A percentile compares a stretch with the other conserved stretches of the same genome.
phyloP scores from a whole-genome alignment of 192 early-diverging fungal species.

The Dimargaris cristalligena region DNA sequence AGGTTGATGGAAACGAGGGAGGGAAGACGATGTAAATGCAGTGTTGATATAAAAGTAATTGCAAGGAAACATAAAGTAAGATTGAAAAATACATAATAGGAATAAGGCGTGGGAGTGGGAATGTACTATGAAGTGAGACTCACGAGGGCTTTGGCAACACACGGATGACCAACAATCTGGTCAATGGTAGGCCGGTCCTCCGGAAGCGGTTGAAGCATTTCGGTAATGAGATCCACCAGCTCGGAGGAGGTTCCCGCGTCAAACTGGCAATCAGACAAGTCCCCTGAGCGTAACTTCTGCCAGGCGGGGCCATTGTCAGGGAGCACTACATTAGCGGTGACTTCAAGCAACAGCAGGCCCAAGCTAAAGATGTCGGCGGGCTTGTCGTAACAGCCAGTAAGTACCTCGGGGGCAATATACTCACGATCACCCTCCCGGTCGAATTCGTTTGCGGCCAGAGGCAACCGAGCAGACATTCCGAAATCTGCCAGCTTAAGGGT shows the following conservation, averaged over 20 bases:
- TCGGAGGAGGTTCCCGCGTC: slow-evolving; percentile 27
- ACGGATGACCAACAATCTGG: slow-evolving; percentile 32
- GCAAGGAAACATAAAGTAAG: no score
- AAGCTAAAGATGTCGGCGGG: slow-evolving; percentile 87
- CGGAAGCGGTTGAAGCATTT: slow-evolving; percentile 46
- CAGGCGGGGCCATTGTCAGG: slow-evolving; percentile 80
- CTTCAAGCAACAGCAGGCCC: slow-evolving; percentile 78
- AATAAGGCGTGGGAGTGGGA: no score
- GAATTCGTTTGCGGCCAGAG: slow-evolving; percentile 18
- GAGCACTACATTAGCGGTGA: slow-evolving; percentile 64
- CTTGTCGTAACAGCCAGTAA: slow-evolving; percentile 47
- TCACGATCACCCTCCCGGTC: slow-evolving; percentile 82
- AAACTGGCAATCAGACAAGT: slow-evolving; percentile 41
- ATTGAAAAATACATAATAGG: no score
- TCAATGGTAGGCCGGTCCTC: slow-evolving; percentile 34
- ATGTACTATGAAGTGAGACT: no score
- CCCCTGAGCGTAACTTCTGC: slow-evolving; percentile 65
- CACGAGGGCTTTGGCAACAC: slow-evolving; percentile 4
- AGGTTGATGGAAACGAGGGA: no score
- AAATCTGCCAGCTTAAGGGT: slow-evolving; percentile 80
- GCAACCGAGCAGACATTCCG: slow-evolving; percentile 49
- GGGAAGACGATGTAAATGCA: no score
- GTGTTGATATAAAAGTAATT: no score
- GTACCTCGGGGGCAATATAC: slow-evolving; percentile 81
- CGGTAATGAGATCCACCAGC: slow-evolving; percentile 42